Evolutionary conservation across 176 grass and related monocot species (phyloP), one percentile per base, ranked within the genome.

Genomic region (Carex parvula): DNA sequence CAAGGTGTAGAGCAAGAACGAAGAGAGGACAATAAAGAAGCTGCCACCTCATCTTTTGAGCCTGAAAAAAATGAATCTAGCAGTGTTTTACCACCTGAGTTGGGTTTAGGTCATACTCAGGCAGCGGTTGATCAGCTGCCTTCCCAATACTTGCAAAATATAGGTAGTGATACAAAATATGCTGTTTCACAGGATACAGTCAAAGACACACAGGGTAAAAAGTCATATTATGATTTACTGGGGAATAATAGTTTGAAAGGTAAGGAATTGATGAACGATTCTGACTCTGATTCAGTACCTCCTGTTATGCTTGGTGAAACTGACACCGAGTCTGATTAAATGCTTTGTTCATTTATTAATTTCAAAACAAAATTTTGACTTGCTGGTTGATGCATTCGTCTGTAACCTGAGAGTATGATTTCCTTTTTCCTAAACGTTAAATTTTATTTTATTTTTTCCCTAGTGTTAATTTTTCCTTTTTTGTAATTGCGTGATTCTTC

Each of bases 281-380:
- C 85, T 70, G 92, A 94, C 32, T 86, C 81, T 73, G 42, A 44
- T 44, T 44, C 42, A 44, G 42, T 44, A 42, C 95, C 95, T 37
- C 85, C 81, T 80, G 91, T 98, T 48, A 66, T 91, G 3, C 87
- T 89, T 0, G 90, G 94, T 79, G 91, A 98, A 14, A 86, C 89
- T 3, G 91, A 94, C 42, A 44, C 42, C 44, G 90, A 44, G 42
- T 44, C 88, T 54, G 56, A 75, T 26, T 75, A 75, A 75, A 53
- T 50, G 22, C 22, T 75, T 80, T 64, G 5, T 29, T 81, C 33
- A 63, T 61, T 10, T 10, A 48, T 48, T 64, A 24, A 35, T 63
- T 81, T 81, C 58, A 39, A 67, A 64, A 66, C 35, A 52, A 68
- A 50, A 52, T 83, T 67, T 66, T 66, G 79, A 83, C 63, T 55